Percentiles rank a stretch among this genome's conserved stretches.
Evolutionary conservation across 2,329 filamentous ascomycete species (phyloP).

Genomic region (Sclerotiophoma versabilis): DNA sequence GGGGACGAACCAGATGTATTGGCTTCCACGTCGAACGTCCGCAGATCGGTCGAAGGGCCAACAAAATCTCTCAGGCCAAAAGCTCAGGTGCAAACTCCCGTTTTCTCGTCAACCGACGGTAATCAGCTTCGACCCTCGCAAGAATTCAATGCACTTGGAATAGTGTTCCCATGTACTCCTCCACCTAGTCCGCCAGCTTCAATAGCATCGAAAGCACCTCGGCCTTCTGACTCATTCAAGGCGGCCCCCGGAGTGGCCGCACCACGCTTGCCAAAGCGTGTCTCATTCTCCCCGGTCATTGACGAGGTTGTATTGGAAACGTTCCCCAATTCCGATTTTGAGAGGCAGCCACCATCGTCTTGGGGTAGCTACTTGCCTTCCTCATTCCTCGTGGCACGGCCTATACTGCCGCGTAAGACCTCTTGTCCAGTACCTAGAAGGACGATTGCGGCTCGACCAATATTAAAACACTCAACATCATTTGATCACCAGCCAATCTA

Average conservation of each 20-base stretch:
- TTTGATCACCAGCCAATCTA: neutral
- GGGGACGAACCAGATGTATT: neutral
- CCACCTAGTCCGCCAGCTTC: neutral
- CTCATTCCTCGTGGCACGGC: slow-evolving; percentile 7
- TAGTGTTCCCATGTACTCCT: slow-evolving; percentile 2
- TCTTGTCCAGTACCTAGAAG: neutral
- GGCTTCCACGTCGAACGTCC: too few species aligned
- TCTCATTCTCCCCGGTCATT: slow-evolving; percentile 11
- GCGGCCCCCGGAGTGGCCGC: neutral
- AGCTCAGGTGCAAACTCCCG: neutral
- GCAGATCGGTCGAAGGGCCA: neutral
- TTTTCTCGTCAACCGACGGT: too few species aligned
- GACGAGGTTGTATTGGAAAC: slow-evolving; percentile 1
- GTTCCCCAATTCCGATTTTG: neutral
- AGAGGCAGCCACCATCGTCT: neutral
- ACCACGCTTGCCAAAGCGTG: slow-evolving; percentile 1
- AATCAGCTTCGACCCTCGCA: neutral
- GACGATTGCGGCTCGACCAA: neutral
- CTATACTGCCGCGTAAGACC: neutral
- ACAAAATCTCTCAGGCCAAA: neutral
- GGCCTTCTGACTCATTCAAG: too few species aligned
- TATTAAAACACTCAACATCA: slow-evolving; percentile 1
- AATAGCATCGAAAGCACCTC: neutral
- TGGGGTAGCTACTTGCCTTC: slow-evolving; percentile 15
- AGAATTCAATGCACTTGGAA: slow-evolving; percentile 9